Percentiles rank a stretch among this genome's conserved stretches.
Conservation (phyloP, 345 rosid species). For the Triadica sebifera region DNA sequence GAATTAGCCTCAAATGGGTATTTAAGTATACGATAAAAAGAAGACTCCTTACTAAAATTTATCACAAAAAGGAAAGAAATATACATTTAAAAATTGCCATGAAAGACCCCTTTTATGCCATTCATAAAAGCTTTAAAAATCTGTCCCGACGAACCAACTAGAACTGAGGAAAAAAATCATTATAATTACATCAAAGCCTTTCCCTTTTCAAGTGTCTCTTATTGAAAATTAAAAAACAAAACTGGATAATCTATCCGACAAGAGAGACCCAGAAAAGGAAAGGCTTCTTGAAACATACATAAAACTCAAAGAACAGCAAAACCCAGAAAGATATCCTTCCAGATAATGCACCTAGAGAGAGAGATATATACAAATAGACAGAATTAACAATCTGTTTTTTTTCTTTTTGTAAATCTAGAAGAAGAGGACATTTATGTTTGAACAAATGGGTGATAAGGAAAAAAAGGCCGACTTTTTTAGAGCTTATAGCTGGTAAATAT, state of each 20-base stretch:
- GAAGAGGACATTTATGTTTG: neutral
- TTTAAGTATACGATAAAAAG: constrained; percentile 10
- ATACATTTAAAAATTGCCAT: constrained; percentile 15
- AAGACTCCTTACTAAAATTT: constrained; percentile 6
- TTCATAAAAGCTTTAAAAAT: constrained; percentile 1
- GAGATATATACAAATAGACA: neutral
- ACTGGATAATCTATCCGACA: neutral
- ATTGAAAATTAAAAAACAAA: neutral
- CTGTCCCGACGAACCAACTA: neutral
- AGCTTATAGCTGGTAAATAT: neutral
- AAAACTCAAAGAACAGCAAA: constrained; percentile 13
- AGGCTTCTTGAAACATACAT: neutral
- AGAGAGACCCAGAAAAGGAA: constrained; percentile 8
- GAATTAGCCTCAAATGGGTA: constrained; percentile 20
- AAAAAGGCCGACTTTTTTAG: constrained; percentile 7
- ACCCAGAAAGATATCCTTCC: constrained; percentile 20
- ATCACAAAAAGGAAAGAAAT: neutral
- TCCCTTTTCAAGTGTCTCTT: constrained; percentile 9
- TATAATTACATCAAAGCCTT: neutral
- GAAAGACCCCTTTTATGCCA: constrained; percentile 6
- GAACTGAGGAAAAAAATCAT: neutral
- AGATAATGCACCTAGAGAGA: constrained; percentile 2
- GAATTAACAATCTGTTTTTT: neutral
- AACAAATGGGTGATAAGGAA: constrained; percentile 5
- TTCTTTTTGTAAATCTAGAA: neutral